A percentile compares a stretch with the other conserved stretches of the same genome.
These are phyloP conservation scores for Pseudogymnoascus sp. DNA, from an alignment of 2,329 filamentous ascomycete genomes.

Conservation along the genomic window DNA sequence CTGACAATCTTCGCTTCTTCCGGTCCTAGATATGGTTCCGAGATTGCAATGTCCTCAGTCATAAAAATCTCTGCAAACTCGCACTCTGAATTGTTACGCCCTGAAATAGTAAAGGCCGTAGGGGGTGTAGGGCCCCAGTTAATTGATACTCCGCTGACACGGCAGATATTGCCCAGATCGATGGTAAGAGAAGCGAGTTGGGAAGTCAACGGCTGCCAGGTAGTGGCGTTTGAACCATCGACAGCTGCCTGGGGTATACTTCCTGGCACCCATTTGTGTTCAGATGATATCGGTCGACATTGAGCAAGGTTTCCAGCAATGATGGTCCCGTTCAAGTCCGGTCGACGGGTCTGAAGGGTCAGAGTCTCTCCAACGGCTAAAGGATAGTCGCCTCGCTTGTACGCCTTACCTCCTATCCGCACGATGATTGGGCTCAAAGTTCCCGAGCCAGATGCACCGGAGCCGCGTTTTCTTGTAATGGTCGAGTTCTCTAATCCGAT, in stretches of 20 bases:
- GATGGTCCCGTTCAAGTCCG: conserved; percentile 39
- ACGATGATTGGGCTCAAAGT: conserved; percentile 36
- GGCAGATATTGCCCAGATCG: conserved; percentile 33
- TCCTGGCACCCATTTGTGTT: conserved; percentile 41
- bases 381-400: conserved; percentile 28
- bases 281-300: conserved; percentile 42
- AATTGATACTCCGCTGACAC: conserved; percentile 7
- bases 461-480: conserved; percentile 39
- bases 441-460: conserved; percentile 18
- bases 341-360: conserved; percentile 42
- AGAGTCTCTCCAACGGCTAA: conserved; percentile 40
- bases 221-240: conserved; percentile 55
- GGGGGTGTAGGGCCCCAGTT: conserved; percentile 14
- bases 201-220: conserved; percentile 52
- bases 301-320: conserved; percentile 50
- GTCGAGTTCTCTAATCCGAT: conserved; percentile 41
- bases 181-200: conserved; percentile 46
- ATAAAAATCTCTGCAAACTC: conserved; percentile 12
- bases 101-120: conserved; percentile 14
- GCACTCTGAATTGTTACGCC: conserved; percentile 12
- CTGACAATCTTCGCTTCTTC: not conserved
- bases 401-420: conserved; percentile 33
- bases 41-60: conserved; percentile 15
- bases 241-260: conserved; percentile 57
- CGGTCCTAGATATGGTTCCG: conserved; percentile 13